Conservation (phyloP, 2,329 filamentous ascomycete species). For the Penicillium psychrosexuale region DNA sequence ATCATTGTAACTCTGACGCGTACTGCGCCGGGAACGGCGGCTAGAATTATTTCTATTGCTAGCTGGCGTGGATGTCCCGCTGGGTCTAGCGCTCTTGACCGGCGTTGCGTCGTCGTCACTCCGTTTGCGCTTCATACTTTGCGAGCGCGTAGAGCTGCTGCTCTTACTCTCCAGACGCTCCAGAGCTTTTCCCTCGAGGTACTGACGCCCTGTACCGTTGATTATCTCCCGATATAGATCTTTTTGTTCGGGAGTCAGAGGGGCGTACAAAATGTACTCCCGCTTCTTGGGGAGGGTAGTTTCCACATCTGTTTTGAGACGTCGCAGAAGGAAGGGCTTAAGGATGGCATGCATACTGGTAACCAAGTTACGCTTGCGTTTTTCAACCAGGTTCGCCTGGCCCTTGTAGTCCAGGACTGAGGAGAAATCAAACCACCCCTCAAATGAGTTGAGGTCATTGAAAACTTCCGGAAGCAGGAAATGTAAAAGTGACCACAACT, state of each 20-base stretch:
- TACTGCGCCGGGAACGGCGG: conserved; percentile 51
- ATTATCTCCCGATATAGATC: conserved; percentile 86
- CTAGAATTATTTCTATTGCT: conserved; percentile 47
- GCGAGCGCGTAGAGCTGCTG: conserved; percentile 36
- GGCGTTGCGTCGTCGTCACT: conserved; percentile 45
- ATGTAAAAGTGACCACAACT: conserved; percentile 91
- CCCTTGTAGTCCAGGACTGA: conserved; percentile 80
- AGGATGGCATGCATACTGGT: conserved; percentile 89
- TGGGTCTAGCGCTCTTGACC: conserved; percentile 73
- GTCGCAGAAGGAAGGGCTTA: conserved; percentile 81
- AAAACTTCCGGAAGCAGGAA: conserved; percentile 93
- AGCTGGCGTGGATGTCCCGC: conserved; percentile 69
- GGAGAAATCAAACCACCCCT: conserved; percentile 96
- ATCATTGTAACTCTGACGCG: conserved; percentile 59
- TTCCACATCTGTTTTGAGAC: conserved; percentile 92
- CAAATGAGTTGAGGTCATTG: conserved; percentile 86
- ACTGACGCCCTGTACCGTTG: conserved; percentile 63
- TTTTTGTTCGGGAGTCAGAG: conserved; percentile 84
- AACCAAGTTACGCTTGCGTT: conserved; percentile 72
- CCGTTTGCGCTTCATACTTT: conserved; percentile 58
- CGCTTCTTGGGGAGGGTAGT: conserved; percentile 90
- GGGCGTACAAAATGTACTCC: conserved; percentile 92
- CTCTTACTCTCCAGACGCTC: conserved; percentile 46
- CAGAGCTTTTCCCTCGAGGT: conserved; percentile 51
- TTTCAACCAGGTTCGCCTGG: conserved; percentile 74